A percentile compares a stretch with the other conserved stretches of the same genome.
These are phyloP conservation scores for Scopulariopsis brevicaulis DNA, from an alignment of 2,329 filamentous ascomycete genomes.

Conservation along the genomic window DNA sequence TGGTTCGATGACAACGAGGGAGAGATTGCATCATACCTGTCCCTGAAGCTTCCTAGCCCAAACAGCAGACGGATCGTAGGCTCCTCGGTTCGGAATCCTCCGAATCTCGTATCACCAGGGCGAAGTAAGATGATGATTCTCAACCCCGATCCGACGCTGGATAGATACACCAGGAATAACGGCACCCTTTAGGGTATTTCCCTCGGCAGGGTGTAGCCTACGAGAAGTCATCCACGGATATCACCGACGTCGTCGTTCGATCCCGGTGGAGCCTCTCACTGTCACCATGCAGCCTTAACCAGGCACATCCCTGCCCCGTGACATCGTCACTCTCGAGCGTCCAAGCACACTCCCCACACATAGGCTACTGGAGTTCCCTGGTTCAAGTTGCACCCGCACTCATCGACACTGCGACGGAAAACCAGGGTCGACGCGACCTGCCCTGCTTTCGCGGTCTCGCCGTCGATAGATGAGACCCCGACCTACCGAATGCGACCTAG, in stretches of 20 bases:
- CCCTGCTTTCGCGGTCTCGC: neutral
- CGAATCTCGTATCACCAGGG: no score
- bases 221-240: neutral
- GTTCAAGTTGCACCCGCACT: neutral
- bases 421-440: neutral
- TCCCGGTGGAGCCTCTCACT: neutral
- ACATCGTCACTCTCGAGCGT: neutral
- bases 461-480: neutral
- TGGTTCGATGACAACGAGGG: no score
- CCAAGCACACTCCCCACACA: neutral
- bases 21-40: no score
- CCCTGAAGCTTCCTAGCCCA: no score
- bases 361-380: neutral
- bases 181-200: no score
- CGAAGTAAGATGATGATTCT: no score
- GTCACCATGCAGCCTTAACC: neutral
- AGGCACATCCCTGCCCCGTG: neutral
- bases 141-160: no score
- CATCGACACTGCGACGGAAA: neutral
- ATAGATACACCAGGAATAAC: no score
- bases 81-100: no score
- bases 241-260: neutral
- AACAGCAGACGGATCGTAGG: no score
- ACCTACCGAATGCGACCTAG: neutral
- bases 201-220: no score